Conservation (phyloP, 164 flowering plant genomes). For the Buxus sempervirens region DNA sequence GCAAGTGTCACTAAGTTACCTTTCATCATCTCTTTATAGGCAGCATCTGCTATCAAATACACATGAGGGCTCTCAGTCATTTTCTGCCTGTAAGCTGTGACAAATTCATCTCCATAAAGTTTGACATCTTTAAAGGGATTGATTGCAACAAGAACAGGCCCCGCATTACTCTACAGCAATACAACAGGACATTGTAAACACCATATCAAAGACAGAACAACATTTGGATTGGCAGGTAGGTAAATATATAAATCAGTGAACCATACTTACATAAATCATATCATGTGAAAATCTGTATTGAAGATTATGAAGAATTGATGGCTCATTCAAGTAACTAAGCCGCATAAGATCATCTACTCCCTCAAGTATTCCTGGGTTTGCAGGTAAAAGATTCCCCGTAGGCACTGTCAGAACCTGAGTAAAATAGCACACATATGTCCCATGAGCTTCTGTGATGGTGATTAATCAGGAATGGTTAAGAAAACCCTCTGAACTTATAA, state of each 20-base stretch:
- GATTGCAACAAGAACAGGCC: conserved; percentile 85
- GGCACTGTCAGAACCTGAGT: conserved; percentile 42
- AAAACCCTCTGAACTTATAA: not conserved
- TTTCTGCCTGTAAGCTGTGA: conserved; percentile 55
- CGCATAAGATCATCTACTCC: conserved; percentile 72
- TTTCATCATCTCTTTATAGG: conserved; percentile 78
- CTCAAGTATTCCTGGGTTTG: conserved; percentile 63
- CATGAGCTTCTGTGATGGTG: not conserved
- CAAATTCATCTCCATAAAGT: conserved; percentile 52
- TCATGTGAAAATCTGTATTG: conserved; percentile 50
- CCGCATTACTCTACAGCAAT: conserved; percentile 79
- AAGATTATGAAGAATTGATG: conserved; percentile 67
- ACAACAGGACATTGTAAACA: conserved; percentile 14
- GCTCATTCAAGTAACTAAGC: conserved; percentile 78
- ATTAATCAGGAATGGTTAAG: not conserved
- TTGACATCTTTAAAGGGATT: conserved; percentile 80
- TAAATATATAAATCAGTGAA: not conserved
- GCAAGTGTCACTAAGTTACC: conserved; percentile 36
- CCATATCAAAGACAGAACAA: not conserved
- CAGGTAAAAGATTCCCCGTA: conserved; percentile 52
- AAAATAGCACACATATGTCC: not conserved
- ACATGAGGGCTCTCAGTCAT: conserved; percentile 65
- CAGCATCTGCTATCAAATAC: conserved; percentile 66
- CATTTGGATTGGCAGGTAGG: not conserved
- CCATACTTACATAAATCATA: conserved; percentile 40